Base-by-base conservation (phyloP, 2,329 filamentous ascomycete genomes). In the Clarireedia paspali region DNA sequence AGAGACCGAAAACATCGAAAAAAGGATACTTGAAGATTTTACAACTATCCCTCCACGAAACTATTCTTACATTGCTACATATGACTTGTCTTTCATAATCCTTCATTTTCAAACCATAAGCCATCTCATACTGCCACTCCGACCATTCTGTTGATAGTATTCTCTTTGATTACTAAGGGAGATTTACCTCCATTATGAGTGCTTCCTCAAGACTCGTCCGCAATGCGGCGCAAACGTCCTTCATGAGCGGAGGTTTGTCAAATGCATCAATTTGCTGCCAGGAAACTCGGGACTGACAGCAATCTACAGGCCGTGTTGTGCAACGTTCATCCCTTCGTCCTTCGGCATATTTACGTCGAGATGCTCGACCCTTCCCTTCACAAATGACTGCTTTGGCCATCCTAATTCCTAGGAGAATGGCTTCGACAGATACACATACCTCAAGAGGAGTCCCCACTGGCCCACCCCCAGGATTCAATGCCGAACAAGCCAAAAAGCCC, bases 391-490 rank as follows among this genome's bases (percentile, higher is more conserved):
- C 79, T 15, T 71, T 83, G 63, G 80, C 81, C 47, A 73, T 85
- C 38, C 70, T 84, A 57, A 75, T 84, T 53, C 81, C 82, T 17
- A 67, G 75, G 57, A 79, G 83, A 67, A 70, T 71, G 64, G 73
- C 84, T 64, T 76, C 78, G 47, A 86, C 83, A 64, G 81, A 84
- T 57, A 77, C 80, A 60, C 80, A 83, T 68, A 74, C 75, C 55
- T 70, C 77, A 53, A 73, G 77, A 58, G 57, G 47, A 2, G 47
- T 55, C 36, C 72, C 77, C 52, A 73, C 74, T 54, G 80, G 77
- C 55, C 85, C 85, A 26, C 85, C 85, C 53, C 85, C 85, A 30
- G 85, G 85, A 38, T 89, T 88, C 74, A 87, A 87, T 70, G 74
- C 83, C 23, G 78, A 86, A 63, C 74, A 86, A 70, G 85, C 85